Conservation (phyloP, 306 rosid species). For the Dryas octopetala region DNA sequence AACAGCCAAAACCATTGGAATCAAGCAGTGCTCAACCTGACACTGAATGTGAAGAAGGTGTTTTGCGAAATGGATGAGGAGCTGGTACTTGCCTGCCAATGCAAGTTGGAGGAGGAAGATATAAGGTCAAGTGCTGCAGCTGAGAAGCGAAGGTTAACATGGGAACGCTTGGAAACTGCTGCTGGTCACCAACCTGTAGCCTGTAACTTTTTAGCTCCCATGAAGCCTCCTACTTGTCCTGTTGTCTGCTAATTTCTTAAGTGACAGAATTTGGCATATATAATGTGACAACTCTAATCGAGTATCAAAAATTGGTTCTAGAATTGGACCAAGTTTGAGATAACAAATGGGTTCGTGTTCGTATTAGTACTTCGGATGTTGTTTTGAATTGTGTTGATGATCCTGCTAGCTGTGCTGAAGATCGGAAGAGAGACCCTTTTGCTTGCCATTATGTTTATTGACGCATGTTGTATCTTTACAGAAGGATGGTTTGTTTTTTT, state of each 20-base stretch:
- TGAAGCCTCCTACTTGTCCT: slow-evolving; percentile 67
- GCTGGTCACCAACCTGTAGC: slow-evolving; percentile 42
- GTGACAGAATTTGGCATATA: slow-evolving; percentile 21
- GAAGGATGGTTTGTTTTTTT: slow-evolving; percentile 26
- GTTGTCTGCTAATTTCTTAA: slow-evolving; percentile 65
- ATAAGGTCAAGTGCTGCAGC: slow-evolving; percentile 47
- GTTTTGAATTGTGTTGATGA: slow-evolving; percentile 33
- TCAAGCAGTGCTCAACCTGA: slow-evolving; percentile 89
- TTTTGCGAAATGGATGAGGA: slow-evolving; percentile 88
- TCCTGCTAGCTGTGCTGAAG: slow-evolving; percentile 36
- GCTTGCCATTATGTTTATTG: slow-evolving; percentile 32
- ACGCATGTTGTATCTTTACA: slow-evolving; percentile 33
- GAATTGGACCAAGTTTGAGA: slow-evolving; percentile 29
- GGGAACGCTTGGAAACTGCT: slow-evolving; percentile 84
- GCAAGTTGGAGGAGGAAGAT: slow-evolving; percentile 67
- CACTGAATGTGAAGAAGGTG: slow-evolving; percentile 72
- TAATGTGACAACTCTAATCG: slow-evolving; percentile 13
- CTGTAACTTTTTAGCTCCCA: slow-evolving; percentile 53
- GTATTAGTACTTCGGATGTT: slow-evolving; percentile 39
- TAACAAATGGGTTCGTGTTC: slow-evolving; percentile 27
- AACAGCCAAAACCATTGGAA: slow-evolving; percentile 89
- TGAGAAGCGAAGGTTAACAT: slow-evolving; percentile 73
- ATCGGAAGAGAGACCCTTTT: slow-evolving; percentile 21
- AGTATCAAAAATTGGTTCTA: slow-evolving; percentile 30
- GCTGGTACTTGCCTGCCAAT: slow-evolving; percentile 71